Evolutionary conservation across 2,329 filamentous ascomycete genomes (phyloP).

Genomic region (Blastomyces parvus): DNA sequence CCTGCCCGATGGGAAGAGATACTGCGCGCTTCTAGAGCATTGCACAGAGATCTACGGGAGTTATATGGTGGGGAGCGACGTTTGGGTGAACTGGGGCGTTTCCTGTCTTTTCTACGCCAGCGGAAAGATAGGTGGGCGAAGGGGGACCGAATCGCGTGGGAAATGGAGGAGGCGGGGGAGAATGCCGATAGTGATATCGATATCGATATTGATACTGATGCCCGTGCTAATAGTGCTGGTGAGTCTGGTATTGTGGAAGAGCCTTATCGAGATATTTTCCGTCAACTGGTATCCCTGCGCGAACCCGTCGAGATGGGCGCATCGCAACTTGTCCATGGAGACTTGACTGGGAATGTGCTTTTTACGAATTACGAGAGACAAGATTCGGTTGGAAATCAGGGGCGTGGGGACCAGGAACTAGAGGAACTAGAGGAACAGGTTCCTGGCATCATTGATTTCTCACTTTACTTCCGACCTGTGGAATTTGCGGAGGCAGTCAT

Average conservation of each 20-base stretch:
- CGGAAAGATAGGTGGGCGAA: slow-evolving; percentile 11
- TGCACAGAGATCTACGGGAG: slow-evolving; percentile 8
- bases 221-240: not conserved
- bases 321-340: slow-evolving; percentile 11
- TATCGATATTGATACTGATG: not conserved
- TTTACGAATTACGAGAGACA: not conserved
- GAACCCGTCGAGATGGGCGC: slow-evolving; percentile 4
- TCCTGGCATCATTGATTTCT: slow-evolving; percentile 12
- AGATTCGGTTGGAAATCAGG: not conserved
- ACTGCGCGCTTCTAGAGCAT: slow-evolving; percentile 7
- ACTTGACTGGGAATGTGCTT: slow-evolving; percentile 12
- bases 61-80: not conserved
- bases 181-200: no score
- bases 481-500: slow-evolving; percentile 10
- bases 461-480: slow-evolving; percentile 12
- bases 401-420: no score
- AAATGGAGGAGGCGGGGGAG: not conserved
- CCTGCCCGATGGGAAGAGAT: slow-evolving; percentile 5
- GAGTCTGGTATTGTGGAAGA: not conserved
- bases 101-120: slow-evolving; percentile 3
- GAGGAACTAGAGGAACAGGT: not conserved
- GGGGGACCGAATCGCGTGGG: slow-evolving; percentile 12
- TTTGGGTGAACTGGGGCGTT: not conserved
- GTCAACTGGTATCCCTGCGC: slow-evolving; percentile 1
- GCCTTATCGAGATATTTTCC: slow-evolving; percentile 1